phyloP scores from a whole-genome alignment of 371 early-diverging fungal genomes.

The Mucor lusitanicus region DNA sequence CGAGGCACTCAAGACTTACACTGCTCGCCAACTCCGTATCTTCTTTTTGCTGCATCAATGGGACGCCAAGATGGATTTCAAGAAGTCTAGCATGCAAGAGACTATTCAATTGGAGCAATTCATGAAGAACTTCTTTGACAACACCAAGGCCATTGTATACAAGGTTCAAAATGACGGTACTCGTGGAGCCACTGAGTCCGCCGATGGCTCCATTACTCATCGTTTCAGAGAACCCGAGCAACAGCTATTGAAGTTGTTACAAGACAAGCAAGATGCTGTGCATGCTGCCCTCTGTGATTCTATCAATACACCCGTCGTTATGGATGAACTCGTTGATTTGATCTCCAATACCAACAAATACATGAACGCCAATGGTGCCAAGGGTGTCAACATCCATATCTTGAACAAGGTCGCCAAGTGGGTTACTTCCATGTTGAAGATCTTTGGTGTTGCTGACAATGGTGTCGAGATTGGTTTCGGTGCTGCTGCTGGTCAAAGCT shows the following conservation, averaged over 20 bases:
- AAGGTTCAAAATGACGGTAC: slow-evolving; percentile 55
- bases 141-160: slow-evolving; percentile 73
- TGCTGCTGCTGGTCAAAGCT: slow-evolving; percentile 28
- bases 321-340: slow-evolving; percentile 81
- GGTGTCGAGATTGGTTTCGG: slow-evolving; percentile 62
- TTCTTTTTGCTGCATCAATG: slow-evolving; percentile 95
- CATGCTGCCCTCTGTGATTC: slow-evolving; percentile 94
- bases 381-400: slow-evolving; percentile 58
- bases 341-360: slow-evolving; percentile 86
- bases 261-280: slow-evolving; percentile 64
- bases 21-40: slow-evolving; percentile 90
- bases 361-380: slow-evolving; percentile 49
- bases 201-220: slow-evolving; percentile 55
- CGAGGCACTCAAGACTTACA: slow-evolving; percentile 86
- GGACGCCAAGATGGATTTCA: slow-evolving; percentile 91
- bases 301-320: slow-evolving; percentile 88
- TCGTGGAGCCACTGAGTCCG: slow-evolving; percentile 40
- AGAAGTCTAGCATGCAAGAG: slow-evolving; percentile 81
- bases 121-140: slow-evolving; percentile 88
- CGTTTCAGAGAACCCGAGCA: slow-evolving; percentile 73
- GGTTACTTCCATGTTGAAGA: slow-evolving; percentile 75
- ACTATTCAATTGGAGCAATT: slow-evolving; percentile 82
- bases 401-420: slow-evolving; percentile 82
- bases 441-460: slow-evolving; percentile 71
- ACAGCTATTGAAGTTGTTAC: slow-evolving; percentile 56